Percentiles rank a stretch among this genome's conserved stretches.
These are phyloP conservation scores for Thelonectria blattea DNA, from an alignment of 2,329 filamentous ascomycete genomes.

Conservation along the genomic window DNA sequence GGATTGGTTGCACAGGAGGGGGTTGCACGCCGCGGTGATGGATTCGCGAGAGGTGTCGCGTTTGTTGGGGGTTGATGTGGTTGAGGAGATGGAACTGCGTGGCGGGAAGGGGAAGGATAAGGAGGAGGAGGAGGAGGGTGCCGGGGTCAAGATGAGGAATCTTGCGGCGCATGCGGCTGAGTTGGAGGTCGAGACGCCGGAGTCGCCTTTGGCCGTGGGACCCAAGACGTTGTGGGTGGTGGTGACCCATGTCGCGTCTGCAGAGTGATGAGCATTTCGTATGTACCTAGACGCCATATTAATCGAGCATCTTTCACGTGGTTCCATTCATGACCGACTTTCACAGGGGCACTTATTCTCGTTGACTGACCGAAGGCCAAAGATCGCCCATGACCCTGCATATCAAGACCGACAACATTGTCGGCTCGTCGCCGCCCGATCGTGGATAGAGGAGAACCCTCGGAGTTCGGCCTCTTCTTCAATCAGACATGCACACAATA, in stretches of 20 bases:
- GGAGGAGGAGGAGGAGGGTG: slow-evolving; percentile 9
- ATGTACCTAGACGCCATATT: background rate
- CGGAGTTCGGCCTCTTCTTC: no score
- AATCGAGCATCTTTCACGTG: background rate
- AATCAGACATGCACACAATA: no score
- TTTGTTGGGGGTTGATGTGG: slow-evolving; percentile 40
- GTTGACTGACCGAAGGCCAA: no score
- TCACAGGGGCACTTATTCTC: no score
- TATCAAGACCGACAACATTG: no score
- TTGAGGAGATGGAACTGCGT: slow-evolving; percentile 49
- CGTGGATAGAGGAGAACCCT: no score
- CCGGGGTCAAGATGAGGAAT: slow-evolving; percentile 31
- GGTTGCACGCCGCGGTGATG: slow-evolving; percentile 46
- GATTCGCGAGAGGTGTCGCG: slow-evolving; percentile 42
- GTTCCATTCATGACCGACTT: no score
- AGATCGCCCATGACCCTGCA: no score
- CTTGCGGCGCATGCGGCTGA: slow-evolving; percentile 39
- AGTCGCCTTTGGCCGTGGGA: slow-evolving; percentile 34
- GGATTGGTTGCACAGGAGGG: slow-evolving; percentile 50
- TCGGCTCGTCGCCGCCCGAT: no score
- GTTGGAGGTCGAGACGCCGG: slow-evolving; percentile 38
- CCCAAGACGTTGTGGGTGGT: slow-evolving; percentile 46
- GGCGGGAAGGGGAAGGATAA: slow-evolving; percentile 27
- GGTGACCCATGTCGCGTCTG: slow-evolving; percentile 24
- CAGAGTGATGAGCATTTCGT: background rate